Base-by-base conservation (phyloP, 2,329 filamentous ascomycete genomes). In the Hypoxylon sp. region DNA sequence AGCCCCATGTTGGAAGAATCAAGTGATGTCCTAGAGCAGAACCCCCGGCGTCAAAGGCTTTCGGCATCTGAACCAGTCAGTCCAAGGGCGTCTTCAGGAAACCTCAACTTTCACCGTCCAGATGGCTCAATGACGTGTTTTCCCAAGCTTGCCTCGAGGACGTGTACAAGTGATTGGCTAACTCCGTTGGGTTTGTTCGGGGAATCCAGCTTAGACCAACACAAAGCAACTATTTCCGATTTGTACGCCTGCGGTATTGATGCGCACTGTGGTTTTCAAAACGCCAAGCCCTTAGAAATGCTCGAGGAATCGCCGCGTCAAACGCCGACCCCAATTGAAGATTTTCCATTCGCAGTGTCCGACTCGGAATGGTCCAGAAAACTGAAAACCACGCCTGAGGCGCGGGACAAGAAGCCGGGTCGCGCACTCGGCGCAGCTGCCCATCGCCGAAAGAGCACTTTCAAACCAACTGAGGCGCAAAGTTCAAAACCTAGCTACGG, bases 131-230 rank as follows among this genome's bases (percentile, higher is more conserved):
- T 70, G 49, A 70, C 70, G 44, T 69, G 58, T 2, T 72, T 70
- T 56, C 73, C 73, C 1, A 70, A 58, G 17, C 67, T 74, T 32
- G 58, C 51, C 41, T 72, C 73, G 4, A 71, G 72, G 22, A 47
- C 70, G 0, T 70, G 57, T 37, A 73, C 72, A 3, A 69, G 65
- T 53, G 73, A 75, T 26, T 74, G 72, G 73, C 34, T 74, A 22
- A 72, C 69, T 6, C 73, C 72, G 2, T 37, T 68, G 13, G 67
- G 66, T 4, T 41, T 69, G 7, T 64, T 60, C 32, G 60, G 64
- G 13, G 66, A 67, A 39, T 26, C 52, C 6, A 32, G 51, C 15
- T 6, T 50, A n/a, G 32, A 51, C 5, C 46, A 65, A 28, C 51
- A 51, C 22, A 57, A 48, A 59, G 46, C 24, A 50, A 64, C 53